Conservation (phyloP, 2,329 filamentous ascomycete genomes). For the Monilinia vaccinii-corymbosi region DNA sequence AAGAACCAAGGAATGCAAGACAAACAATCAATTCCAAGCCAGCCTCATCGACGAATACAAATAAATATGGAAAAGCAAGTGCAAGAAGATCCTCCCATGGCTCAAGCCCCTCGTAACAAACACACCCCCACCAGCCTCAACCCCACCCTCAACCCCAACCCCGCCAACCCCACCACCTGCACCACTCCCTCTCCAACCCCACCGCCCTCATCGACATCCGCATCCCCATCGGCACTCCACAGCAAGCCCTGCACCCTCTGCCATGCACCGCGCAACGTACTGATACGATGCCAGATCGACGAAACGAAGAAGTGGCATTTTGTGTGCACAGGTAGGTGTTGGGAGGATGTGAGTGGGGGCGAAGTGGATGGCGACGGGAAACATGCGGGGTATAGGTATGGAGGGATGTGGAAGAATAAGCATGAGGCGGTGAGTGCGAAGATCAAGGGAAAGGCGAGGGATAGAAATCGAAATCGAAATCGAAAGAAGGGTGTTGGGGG, state of each 20-base stretch:
- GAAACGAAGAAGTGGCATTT: slow-evolving; percentile 14
- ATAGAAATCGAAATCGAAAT: slow-evolving; percentile 9
- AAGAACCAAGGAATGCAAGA: background rate
- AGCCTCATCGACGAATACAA: too few species aligned
- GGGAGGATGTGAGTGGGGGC: slow-evolving; percentile 1
- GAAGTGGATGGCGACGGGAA: slow-evolving; percentile 9
- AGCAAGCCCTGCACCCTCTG: slow-evolving; percentile 15
- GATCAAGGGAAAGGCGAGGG: slow-evolving; percentile 16
- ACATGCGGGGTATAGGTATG: slow-evolving; percentile 13
- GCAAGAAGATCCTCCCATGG: too few species aligned
- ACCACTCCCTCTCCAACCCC: background rate
- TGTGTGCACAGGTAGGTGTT: slow-evolving; percentile 11
- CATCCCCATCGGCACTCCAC: slow-evolving; percentile 8
- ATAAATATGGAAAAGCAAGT: background rate
- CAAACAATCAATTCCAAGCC: background rate
- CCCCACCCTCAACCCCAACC: background rate
- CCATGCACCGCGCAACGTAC: slow-evolving; percentile 10
- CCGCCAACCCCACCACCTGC: background rate
- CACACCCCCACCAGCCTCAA: background rate
- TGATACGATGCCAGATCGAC: slow-evolving; percentile 17
- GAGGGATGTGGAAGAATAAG: slow-evolving; percentile 19
- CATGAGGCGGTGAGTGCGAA: slow-evolving; percentile 17
- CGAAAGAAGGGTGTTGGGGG: background rate
- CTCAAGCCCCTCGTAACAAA: background rate
- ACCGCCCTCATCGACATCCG: background rate